Percentiles rank a stretch among this genome's conserved stretches.
These are phyloP conservation scores for Teratosphaeria pseudoeucalypti DNA, from an alignment of 2,329 filamentous ascomycete genomes.

Conservation along the genomic window DNA sequence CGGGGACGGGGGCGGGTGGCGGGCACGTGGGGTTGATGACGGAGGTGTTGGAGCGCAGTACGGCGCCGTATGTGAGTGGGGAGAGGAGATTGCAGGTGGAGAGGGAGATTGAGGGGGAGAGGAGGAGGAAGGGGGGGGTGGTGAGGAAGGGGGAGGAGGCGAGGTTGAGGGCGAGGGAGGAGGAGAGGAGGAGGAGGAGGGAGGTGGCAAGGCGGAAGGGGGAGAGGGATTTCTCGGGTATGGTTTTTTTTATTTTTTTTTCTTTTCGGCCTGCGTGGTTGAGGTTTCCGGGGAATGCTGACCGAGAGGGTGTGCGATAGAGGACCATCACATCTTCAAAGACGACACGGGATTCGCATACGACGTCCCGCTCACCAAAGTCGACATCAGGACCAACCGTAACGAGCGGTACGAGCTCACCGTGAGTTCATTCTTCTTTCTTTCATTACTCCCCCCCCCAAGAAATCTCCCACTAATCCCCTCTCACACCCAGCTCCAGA, in stretches of 20 bases:
- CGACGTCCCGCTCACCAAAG: constrained; percentile 49
- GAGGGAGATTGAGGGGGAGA: constrained; percentile 16
- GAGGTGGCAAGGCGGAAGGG: constrained; percentile 10
- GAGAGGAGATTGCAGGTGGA: constrained; percentile 24
- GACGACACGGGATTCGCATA: constrained; percentile 56
- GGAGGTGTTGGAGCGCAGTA: constrained; percentile 29
- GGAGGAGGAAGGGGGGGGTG: constrained; percentile 17
- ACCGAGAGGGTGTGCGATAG: constrained; percentile 26
- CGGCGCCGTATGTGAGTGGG: constrained; percentile 9
- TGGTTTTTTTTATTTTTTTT: constrained; percentile 9
- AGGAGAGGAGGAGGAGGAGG: constrained; percentile 9
- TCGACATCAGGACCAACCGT: constrained; percentile 35
- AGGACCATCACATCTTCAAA: constrained; percentile 53
- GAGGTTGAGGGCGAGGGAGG: constrained; percentile 8
- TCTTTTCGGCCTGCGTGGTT: constrained; percentile 1
- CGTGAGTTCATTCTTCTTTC: constrained; percentile 30
- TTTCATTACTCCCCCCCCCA: neutral
- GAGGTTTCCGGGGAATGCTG: neutral
- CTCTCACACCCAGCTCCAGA: constrained; percentile 32
- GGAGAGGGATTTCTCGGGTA: constrained; percentile 25
- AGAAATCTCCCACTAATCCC: neutral
- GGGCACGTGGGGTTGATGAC: constrained; percentile 10
- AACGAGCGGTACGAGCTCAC: constrained; percentile 51
- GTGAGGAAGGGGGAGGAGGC: constrained; percentile 14
- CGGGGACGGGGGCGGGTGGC: constrained; percentile 8